Evolutionary conservation across 257 asterid species (phyloP).

Genomic region (Jacaranda mimosifolia): DNA sequence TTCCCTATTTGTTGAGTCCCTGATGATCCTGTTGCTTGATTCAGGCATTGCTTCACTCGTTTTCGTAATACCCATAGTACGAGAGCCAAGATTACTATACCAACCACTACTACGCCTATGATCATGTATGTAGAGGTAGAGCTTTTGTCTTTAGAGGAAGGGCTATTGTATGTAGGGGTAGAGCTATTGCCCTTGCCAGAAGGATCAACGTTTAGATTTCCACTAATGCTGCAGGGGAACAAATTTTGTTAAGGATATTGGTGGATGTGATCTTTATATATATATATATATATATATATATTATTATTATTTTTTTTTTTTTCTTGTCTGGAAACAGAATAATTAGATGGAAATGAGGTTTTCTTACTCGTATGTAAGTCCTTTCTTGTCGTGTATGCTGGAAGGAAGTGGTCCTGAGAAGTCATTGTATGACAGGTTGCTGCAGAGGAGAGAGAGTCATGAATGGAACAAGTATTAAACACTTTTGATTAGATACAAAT

Average conservation of each 20-base stretch:
- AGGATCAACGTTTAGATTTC: conserved; percentile 30
- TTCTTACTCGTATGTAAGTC: conserved; percentile 29
- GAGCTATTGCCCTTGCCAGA: conserved; percentile 13
- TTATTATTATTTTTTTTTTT: background rate
- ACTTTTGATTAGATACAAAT: background rate
- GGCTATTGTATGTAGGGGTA: too few relatives aligned
- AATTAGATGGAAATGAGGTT: background rate
- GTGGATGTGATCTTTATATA: too few relatives aligned
- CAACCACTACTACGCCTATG: conserved; percentile 32
- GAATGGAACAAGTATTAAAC: background rate
- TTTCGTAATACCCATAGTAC: conserved; percentile 6
- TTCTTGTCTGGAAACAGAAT: conserved; percentile 7
- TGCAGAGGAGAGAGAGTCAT: background rate
- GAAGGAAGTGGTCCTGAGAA: conserved; percentile 30
- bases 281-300: too few relatives aligned
- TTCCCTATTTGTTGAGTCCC: conserved; percentile 1
- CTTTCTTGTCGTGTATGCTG: conserved; percentile 32
- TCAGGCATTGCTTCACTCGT: background rate
- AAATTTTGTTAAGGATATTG: background rate
- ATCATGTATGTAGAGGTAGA: background rate
- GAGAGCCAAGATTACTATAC: background rate
- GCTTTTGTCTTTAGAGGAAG: background rate
- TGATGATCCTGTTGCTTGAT: background rate
- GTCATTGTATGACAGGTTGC: conserved; percentile 32
- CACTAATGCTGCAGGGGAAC: conserved; percentile 8